Base-by-base conservation (phyloP, 208 protist species). In the Leishmania aethiopica region DNA sequence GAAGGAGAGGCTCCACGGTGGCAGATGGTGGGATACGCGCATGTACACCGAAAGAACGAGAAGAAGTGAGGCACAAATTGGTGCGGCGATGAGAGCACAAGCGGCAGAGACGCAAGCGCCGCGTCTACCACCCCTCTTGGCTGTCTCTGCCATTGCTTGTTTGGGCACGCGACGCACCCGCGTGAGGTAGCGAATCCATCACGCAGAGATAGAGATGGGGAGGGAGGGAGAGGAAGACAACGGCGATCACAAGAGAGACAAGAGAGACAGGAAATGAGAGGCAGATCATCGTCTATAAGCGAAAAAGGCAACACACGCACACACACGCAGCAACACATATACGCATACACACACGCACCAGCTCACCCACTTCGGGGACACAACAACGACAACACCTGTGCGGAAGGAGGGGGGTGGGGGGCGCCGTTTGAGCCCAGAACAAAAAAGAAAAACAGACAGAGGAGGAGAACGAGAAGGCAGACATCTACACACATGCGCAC, bases 251-350 rank as follows among this genome's bases (percentile, higher is more conserved):
- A 10, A 15, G 25, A 13, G 42, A 32, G 79, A 19, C 51, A 55
- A 55, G 32, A 74, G 37, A 53, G 40, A 28, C 19, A 53, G 47
- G 35, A 17, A 42, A 53, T n/a, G 62, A 37, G n/a, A 55, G 70
- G 49, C 49, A 66, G 51, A 78, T 45, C 66, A 59, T 86, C 28
- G 75, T 40, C 80, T 71, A 86, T 71, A 77, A 45, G 75, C 69
- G 42, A 60, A 11, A 19, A 73, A 19, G 32, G 19, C 17, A 13
- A 40, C 42, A 47, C n/a, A n/a, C 42, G 0, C 19, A 13, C 69
- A 32, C 35, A 5, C 11, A 40, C 64, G 15, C 67, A 72, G 17
- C 37, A 4, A 47, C 0, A 71, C 6, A 71, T 28, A 71, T 1
- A 71, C 37, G 22, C 37, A 71, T 17, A 47, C 17, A 71, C 32